Base-by-base conservation (phyloP, 2,329 filamentous ascomycete species). In the Cordyceps javanica region DNA sequence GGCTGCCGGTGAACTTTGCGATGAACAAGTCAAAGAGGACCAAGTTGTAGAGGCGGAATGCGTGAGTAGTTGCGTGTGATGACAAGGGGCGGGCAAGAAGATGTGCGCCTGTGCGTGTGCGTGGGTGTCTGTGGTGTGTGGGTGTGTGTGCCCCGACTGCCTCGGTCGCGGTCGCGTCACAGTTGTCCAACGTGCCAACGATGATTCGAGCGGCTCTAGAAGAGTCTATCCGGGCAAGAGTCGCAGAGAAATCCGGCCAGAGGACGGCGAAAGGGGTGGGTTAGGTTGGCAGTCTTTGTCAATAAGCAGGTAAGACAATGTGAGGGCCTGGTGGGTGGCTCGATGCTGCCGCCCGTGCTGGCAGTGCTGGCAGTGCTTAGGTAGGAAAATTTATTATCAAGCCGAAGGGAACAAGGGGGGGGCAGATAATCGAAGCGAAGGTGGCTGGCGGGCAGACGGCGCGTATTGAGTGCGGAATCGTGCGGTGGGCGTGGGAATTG, bases 151-250 rank as follows among this genome's bases (percentile, higher is more conserved):
- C 41, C 13, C 49, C 10, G 42, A 21, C 39, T 41, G 19, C 38
- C 51, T 59, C 44, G 55, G 38, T 48, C 58, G 58, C 41, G 58
- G 58, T 59, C 58, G 58, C 58, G 53, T 59, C 57, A 57, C 54
- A 42, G n/a, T n/a, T n/a, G n/a, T n/a, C n/a, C n/a, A n/a, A n/a
- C n/a, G n/a, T n/a, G n/a, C n/a, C n/a, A n/a, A n/a, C n/a, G n/a
- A n/a, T n/a, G n/a, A 50, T 50, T 25, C 11, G 16, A 41, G 21
- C 39, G 38, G 21, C 16, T n/a, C 36, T 14, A 25, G 11, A n/a
- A 3, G n/a, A n/a, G n/a, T n/a, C n/a, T n/a, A n/a, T n/a, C 26
- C 44, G 26, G 19, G 26, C 19, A 41, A 41, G 7, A 23, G 26
- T 46, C 7, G 9, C 44, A 30, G 44, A 21, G 16, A 16, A n/a